Conservation (phyloP, 1,284 basidiomycete species). For the Sporisorium sorghi region DNA sequence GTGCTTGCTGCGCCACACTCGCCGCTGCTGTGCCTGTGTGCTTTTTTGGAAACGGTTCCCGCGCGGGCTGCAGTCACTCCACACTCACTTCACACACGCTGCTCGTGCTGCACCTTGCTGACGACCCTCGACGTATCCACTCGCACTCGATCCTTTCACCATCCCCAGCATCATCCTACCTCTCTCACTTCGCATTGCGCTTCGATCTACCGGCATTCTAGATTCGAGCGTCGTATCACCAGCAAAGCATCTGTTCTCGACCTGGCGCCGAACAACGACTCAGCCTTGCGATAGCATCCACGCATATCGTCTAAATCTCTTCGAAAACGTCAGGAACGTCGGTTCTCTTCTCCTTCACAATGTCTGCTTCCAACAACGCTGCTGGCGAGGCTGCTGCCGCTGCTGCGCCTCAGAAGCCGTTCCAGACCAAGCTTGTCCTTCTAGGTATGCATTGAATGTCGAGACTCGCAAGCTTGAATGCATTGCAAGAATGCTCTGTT, state of each 20-base stretch:
- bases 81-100: constrained; percentile 10
- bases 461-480: neutral
- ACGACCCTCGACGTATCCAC: neutral
- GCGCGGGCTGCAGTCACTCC: neutral
- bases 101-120: neutral
- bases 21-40: neutral
- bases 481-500: neutral
- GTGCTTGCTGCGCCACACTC: constrained; percentile 11
- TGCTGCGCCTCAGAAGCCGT: constrained; percentile 61
- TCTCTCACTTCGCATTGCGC: neutral
- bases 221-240: neutral
- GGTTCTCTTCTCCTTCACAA: neutral
- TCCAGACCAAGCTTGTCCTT: constrained; percentile 68
- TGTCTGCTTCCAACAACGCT: constrained; percentile 32
- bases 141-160: neutral
- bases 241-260: neutral
- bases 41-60: neutral
- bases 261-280: constrained; percentile 1
- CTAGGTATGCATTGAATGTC: constrained; percentile 36
- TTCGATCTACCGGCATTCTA: neutral
- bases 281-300: constrained; percentile 4
- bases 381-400: constrained; percentile 23
- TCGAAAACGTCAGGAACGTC: neutral
- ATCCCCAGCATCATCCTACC: neutral
- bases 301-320: neutral